Percentiles rank a stretch among this genome's conserved stretches.
Conservation (phyloP, 805 yeast genomes). For the Kazachstania psychrophila region DNA sequence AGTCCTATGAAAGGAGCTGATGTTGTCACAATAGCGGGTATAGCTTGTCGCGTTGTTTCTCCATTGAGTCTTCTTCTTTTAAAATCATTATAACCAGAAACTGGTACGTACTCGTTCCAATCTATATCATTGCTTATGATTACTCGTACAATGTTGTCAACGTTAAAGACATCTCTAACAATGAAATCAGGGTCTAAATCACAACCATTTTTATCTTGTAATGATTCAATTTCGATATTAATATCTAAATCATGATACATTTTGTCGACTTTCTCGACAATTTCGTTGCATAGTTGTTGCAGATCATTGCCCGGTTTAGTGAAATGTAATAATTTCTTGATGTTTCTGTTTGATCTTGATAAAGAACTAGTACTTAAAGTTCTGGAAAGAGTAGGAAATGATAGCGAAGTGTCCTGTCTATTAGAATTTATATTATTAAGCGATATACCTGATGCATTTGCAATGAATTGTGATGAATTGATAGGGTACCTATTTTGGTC, state of each 20-base stretch:
- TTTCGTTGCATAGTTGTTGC: slow-evolving; percentile 41
- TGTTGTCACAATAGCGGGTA: slow-evolving; percentile 11
- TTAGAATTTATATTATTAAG: not conserved
- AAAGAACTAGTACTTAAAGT: not conserved
- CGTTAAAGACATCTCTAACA: slow-evolving; percentile 53
- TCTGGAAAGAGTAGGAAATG: not conserved
- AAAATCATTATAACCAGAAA: slow-evolving; percentile 14
- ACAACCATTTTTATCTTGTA: slow-evolving; percentile 59
- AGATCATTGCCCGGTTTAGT: slow-evolving; percentile 40
- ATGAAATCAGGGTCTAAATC: slow-evolving; percentile 71
- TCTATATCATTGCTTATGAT: slow-evolving; percentile 34
- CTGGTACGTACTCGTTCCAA: slow-evolving; percentile 17
- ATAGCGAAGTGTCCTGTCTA: not conserved
- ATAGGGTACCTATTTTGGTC: not conserved
- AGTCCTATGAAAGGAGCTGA: slow-evolving; percentile 3
- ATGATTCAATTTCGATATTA: slow-evolving; percentile 41
- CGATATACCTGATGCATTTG: slow-evolving; percentile 1
- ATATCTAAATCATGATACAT: slow-evolving; percentile 53
- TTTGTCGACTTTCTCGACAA: slow-evolving; percentile 44
- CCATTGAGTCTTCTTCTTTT: slow-evolving; percentile 11
- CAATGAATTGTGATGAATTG: not conserved
- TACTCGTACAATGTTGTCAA: slow-evolving; percentile 38
- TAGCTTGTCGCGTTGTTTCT: slow-evolving; percentile 1
- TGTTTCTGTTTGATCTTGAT: not conserved
- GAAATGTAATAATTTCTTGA: slow-evolving; percentile 53